Base-by-base conservation (phyloP, 306 rosid genomes). In the Canavalia ensiformis region DNA sequence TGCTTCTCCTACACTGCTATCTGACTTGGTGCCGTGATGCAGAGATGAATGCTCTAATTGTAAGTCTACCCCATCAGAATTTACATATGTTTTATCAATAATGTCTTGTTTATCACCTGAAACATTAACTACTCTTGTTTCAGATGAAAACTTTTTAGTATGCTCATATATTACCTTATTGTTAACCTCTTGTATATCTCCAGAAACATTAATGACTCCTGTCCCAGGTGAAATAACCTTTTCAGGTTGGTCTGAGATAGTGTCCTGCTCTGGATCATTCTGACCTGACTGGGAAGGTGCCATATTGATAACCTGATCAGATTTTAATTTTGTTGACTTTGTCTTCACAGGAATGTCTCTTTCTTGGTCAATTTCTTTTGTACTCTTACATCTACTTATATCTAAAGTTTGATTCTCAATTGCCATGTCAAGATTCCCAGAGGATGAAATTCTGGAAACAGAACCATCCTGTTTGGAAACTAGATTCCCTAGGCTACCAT, bases 361-460 rank as follows among this genome's bases (percentile, higher is more conserved):
- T 76, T 78, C 81, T 81, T 86, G 86, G 69, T 80, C 80, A 74
- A 66, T 80, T 65, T 76, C 89, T 74, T 86, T 86, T 58, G 81
- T 33, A n/a, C 58, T 69, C 30, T 2, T 29, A 66, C 55, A 49
- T 46, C 54, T 78, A 75, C 64, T 79, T 52, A 55, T 45, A 74
- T 75, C 84, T 33, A 71, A 82, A 86, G 75, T 83, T 55, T 72
- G 75, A 79, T 70, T 69, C 81, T 63, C 62, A 73, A 76, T 51
- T 58, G 81, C 74, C 68, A 70, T 7, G 63, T 68, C 80, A 64
- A 80, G 65, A 71, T 82, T 84, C 60, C 74, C 83, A n/a, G 81
- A 73, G 59, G 79, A 62, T 67, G 83, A 79, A 58, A 55, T 13
- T 54, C 75, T 84, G 69, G 84, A 77, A 46, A 63, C 79, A 75